Base-by-base conservation (phyloP, 306 rosid genomes). In the Medicago lupulina region DNA sequence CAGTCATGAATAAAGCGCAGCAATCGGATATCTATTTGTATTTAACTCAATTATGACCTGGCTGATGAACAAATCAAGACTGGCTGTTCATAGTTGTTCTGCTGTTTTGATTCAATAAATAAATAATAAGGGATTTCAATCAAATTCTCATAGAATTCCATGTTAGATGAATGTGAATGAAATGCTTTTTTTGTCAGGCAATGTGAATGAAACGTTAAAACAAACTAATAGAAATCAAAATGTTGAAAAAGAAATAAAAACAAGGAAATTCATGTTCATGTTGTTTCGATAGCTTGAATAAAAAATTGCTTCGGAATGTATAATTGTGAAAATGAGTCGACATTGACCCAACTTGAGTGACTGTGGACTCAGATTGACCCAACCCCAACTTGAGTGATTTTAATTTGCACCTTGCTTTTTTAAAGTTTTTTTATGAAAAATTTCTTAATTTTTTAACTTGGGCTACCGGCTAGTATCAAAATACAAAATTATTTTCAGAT, bases 1-100 rank as follows among this genome's bases (percentile, higher is more conserved):
- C 3, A 23, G 16, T 43, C 51, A 25, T 55, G 80, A 67, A 43
- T 73, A 16, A 16, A 36, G 64, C 7, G 38, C 64, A 71, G 13
- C 39, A 59, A 55, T 11, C 15, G 8, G 23, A 5, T 23, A 9
- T 58, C 9, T 58, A 58, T 58, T 23, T 58, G 17, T 58, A 14
- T 9, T 5, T 0, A 4, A 25, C 9, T 58, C 64, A 12, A 5
- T 58, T 58, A 58, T 12, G 64, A 58, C 64, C 1, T 23, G 64
- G 38, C 1, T 13, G 25, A 54, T 13, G 25, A 54, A 54, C 7
- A 5, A 54, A 54, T 18, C 28, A 54, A 3, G 28, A 54, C 23
- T 16, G 21, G 23, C 6, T 59, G 65, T 59, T 59, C 25, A 13
- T 39, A 59, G 25, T 59, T 59, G 65, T 59, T 59, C 17, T 59